Evolutionary conservation across 192 early-diverging fungal species (phyloP), one percentile per base, ranked within the genome.

Genomic region (Gamsiella multidivaricata): DNA sequence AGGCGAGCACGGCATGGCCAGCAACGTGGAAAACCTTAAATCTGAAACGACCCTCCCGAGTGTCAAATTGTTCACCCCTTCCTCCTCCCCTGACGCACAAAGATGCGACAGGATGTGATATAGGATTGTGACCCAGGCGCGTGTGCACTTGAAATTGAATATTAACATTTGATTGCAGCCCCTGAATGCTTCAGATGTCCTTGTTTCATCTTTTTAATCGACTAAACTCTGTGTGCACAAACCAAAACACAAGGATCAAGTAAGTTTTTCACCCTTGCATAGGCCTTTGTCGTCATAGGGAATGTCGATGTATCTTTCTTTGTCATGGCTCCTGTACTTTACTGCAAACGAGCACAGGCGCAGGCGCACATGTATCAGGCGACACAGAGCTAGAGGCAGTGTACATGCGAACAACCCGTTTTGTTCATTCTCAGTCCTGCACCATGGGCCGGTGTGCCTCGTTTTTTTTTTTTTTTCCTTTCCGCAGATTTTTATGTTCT

Each of bases 21-120:
- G n/a, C 36, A 58, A 58, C 56, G 56, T 58, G 56, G 56, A 43
- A 55, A 55, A 56, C n/a, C 54, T 56, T 29, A 36, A 54, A 58
- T 43, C 36, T 43, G 56, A 36, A 43, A 58, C 56, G 33, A 58
- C 45, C 12, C n/a, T 18, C n/a, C 17, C 15, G 4, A 46, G n/a
- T 46, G 12, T 46, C 12, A 46, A 46, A 46, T n/a, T n/a, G n/a
- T n/a, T n/a, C n/a, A n/a, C n/a, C n/a, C n/a, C n/a, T n/a, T n/a
- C n/a, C n/a, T n/a, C n/a, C n/a, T n/a, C n/a, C n/a, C n/a, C n/a
- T n/a, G n/a, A n/a, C n/a, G n/a, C n/a, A n/a, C n/a, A n/a, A n/a
- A n/a, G n/a, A n/a, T n/a, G n/a, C n/a, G n/a, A n/a, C n/a, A n/a
- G n/a, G n/a, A n/a, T n/a, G n/a, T n/a, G n/a, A n/a, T n/a, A n/a